Conservation (phyloP, 2,329 filamentous ascomycete genomes). For the Phialophora macrospora region DNA sequence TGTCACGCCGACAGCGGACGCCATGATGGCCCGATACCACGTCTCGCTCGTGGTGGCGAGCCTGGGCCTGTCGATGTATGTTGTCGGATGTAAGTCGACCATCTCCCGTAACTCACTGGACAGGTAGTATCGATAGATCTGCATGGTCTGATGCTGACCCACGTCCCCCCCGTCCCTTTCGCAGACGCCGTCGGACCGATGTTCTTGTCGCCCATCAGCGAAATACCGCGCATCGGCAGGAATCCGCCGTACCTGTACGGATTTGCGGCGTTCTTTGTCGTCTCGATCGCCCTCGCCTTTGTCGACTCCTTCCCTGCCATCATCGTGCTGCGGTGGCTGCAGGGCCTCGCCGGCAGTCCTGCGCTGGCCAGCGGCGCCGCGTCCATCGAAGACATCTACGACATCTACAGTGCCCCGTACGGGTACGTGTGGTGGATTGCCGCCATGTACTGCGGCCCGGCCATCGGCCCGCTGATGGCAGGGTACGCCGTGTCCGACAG, state of each 20-base stretch:
- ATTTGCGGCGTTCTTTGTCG: constrained; percentile 69
- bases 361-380: constrained; percentile 64
- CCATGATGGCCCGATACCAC: constrained; percentile 38
- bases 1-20: constrained; percentile 40
- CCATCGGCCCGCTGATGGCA: constrained; percentile 55
- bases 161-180: not conserved
- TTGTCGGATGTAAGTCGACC: constrained; percentile 34
- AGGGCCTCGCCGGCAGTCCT: constrained; percentile 69
- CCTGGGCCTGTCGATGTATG: constrained; percentile 44
- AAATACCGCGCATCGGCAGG: constrained; percentile 69
- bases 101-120: not conserved
- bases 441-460: constrained; percentile 41
- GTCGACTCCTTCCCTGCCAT: constrained; percentile 67
- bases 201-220: constrained; percentile 68
- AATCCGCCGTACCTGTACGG: constrained; percentile 70
- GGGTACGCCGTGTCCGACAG: constrained; percentile 62
- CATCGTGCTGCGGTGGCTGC: constrained; percentile 67
- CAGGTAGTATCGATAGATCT: not conserved
- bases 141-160: not conserved
- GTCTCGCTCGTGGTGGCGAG: constrained; percentile 40
- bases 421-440: constrained; percentile 65
- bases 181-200: constrained; percentile 57
- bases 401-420: constrained; percentile 61
- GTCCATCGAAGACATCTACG: constrained; percentile 55
- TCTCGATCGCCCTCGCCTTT: constrained; percentile 68